Evolutionary conservation across 352 stramenopile genomes (phyloP).

Genomic region (Phytopythium kandeliae): DNA sequence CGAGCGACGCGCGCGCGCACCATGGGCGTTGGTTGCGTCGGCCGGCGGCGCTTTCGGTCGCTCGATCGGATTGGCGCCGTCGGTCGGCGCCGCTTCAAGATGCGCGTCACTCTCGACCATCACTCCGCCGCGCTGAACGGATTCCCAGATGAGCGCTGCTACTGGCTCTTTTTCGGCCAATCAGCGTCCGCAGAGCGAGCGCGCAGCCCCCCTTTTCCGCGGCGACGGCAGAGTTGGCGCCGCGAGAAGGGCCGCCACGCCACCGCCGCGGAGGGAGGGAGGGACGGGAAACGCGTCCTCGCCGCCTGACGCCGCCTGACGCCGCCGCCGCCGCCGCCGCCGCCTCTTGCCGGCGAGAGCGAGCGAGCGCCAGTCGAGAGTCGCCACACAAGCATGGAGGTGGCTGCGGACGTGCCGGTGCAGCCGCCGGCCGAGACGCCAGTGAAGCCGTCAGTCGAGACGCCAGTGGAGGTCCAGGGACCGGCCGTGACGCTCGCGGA

Average conservation of each 20-base stretch:
- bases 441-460: neutral
- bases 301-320: neutral
- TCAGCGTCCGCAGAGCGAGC: slow-evolving; percentile 5
- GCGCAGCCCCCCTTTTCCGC: slow-evolving; percentile 1
- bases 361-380: slow-evolving; percentile 1
- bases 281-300: neutral
- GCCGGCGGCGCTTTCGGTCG: too few relatives aligned
- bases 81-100: neutral
- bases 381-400: slow-evolving; percentile 2
- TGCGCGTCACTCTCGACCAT: too few relatives aligned
- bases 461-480: slow-evolving; percentile 8
- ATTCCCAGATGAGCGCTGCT: too few relatives aligned
- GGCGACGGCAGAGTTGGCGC: slow-evolving; percentile 3
- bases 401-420: neutral
- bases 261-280: neutral
- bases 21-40: too few relatives aligned
- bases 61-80: too few relatives aligned
- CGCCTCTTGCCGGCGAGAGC: neutral
- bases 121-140: neutral
- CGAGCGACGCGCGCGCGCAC: too few relatives aligned
- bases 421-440: slow-evolving; percentile 15
- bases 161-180: slow-evolving; percentile 49
- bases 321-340: too few relatives aligned
- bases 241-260: too few relatives aligned
- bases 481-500: slow-evolving; percentile 19